Percentiles rank a stretch among this genome's conserved stretches.
Evolutionary conservation across 2,329 filamentous ascomycete species (phyloP).

Genomic region (Colletotrichum horii): DNA sequence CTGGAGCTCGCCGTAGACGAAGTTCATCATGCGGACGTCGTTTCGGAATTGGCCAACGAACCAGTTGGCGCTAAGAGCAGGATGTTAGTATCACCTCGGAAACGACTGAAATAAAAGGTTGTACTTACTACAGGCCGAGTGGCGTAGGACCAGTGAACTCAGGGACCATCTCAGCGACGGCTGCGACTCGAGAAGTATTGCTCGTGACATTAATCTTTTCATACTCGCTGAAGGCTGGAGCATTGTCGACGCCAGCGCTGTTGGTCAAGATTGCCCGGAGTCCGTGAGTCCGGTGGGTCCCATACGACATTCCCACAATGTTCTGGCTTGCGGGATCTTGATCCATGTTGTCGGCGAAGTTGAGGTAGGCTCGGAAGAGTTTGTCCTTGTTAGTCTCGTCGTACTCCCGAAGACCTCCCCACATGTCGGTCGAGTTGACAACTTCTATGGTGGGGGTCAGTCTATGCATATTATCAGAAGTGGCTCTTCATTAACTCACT

Average conservation of each 20-base stretch:
- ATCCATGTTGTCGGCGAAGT: conserved; percentile 31
- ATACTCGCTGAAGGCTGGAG: conserved; percentile 29
- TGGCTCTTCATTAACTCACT: not conserved
- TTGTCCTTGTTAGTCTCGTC: conserved; percentile 25
- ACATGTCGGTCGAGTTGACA: conserved; percentile 28
- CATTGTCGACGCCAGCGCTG: conserved; percentile 25
- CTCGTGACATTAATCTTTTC: conserved; percentile 26
- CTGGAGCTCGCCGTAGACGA: conserved; percentile 32
- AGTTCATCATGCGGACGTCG: conserved; percentile 33
- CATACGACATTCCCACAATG: conserved; percentile 29
- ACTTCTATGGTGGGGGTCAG: not conserved
- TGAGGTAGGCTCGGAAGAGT: conserved; percentile 31
- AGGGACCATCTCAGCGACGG: conserved; percentile 31
- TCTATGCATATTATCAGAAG: rapidly evolving
- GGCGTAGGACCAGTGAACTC: conserved; percentile 36
- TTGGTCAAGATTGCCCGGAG: conserved; percentile 31
- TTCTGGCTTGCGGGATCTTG: conserved; percentile 31
- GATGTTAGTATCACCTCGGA: no score
- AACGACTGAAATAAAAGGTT: no score
- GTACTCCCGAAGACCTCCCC: conserved; percentile 32
- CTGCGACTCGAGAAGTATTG: conserved; percentile 25
- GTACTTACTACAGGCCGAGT: conserved; percentile 30
- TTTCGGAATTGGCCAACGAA: conserved; percentile 33
- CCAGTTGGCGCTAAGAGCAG: conserved; percentile 31
- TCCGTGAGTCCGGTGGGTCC: conserved; percentile 10